Evolutionary conservation across 1,139 yeast species (phyloP), one percentile per base, ranked within the genome.

Genomic region (Sugiyamaella pinicola): DNA sequence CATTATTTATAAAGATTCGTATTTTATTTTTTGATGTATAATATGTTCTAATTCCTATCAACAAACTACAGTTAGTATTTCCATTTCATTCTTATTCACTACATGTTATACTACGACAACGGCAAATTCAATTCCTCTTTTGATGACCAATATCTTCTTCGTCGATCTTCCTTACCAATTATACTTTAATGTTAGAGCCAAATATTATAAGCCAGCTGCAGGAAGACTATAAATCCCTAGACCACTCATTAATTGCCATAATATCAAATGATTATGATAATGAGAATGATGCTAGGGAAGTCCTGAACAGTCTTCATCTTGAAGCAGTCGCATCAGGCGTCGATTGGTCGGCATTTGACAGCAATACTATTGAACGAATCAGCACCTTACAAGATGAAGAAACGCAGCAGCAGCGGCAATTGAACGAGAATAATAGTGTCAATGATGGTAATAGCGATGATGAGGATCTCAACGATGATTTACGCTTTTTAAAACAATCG

Each of bases 401-500:
- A 13, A 33, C 4, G 12, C 13, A 10, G 1, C 33, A 15, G 22
- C 19, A 13, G 8, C 15, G n/a, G n/a, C 15, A 9, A n/a, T n/a
- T n/a, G 9, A 31, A 31, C 9, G 35, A 31, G 2, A 31, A 31
- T 13, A n/a, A 13, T 13, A 17, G n/a, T 13, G 13, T 2, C 10
- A 34, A 15, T 24, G 41, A 29, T 2, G 18, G 15, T 22, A 19
- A 39, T n/a, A n/a, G n/a, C n/a, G n/a, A n/a, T 13, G 47, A 52
- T 21, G 48, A 47, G 4, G 47, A 24, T 10, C 40, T 43, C 12
- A 26, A 37, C 10, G 54, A 49, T 17, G 49, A 55, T 15, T 34
- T 61, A 12, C 40, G 38, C 21, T 61, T 61, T 41, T 51, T 62
- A 31, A 45, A 44, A 13, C 58, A 58, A 28, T 59, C 64, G 12